Base-by-base conservation (phyloP, 192 early-diverging fungal genomes). In the Podila epigama region DNA sequence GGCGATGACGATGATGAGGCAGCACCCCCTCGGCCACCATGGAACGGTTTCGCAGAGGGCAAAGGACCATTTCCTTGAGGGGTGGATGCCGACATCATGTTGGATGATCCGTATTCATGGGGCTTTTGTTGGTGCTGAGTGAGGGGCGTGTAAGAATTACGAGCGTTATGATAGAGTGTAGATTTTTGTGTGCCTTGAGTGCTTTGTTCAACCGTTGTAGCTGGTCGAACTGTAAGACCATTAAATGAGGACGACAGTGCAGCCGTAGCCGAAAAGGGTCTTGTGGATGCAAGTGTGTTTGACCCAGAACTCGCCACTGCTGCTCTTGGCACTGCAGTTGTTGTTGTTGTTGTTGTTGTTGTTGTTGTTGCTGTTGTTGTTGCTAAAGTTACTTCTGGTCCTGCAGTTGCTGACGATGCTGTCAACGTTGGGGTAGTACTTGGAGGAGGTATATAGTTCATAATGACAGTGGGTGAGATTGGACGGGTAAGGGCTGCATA, bases 391-490 rank as follows among this genome's bases (percentile, higher is more conserved):
- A 8, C 7, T 32, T 41, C 12, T 25, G 2, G 27, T 11, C 6
- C 5, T 33, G 41, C n/a, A 32, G 36, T 63, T 51, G 48, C 5
- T 56, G 41, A 20, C 40, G 20, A 58, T 13, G 35, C 41, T 10
- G 63, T 65, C 16, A 27, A 15, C 15, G 35, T 40, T 41, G 34
- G 15, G 50, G n/a, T 50, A 42, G 22, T 9, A 52, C 2, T 2
- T 13, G 73, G 73, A 10, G 73, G 66, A 12, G 73, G 73, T 3
- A 77, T 41, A 48, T 68, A 77, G 50, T 59, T 64, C 73, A 77
- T 77, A 29, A 77, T 59, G 60, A 64, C 60, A 2, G 73, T 54
- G 0, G 73, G 66, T 2, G 73, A 68, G n/a, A 77, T 77, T 12
- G 73, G 73, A 31, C 73, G 58, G 20, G 66, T 77, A 10, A 77